Evolutionary conservation across 2,329 filamentous ascomycete species (phyloP), one percentile per base, ranked within the genome.

Genomic region (Apiospora kogelbergensis): DNA sequence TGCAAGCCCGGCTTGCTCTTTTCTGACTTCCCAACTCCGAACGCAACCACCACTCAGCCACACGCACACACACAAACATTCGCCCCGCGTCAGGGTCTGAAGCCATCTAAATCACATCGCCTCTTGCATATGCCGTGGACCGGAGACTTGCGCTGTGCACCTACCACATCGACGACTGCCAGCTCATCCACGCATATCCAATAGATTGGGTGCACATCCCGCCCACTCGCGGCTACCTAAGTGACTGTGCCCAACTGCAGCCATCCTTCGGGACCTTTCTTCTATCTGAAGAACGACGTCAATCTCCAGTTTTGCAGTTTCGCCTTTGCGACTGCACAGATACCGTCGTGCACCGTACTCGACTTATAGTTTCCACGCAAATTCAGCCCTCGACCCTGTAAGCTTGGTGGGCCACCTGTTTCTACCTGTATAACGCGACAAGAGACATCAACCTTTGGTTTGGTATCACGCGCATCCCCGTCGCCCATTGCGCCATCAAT

Each of bases 101-200:
- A 60, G 53, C 53, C 6, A 60, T 60, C 53, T 60, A 60, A 60
- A 65, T 44, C 41, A 65, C 63, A 65, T 65, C 63, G 53, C 53
- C 63, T 65, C 65, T 82, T 86, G 86, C 87, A 89, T 87, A 85
- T 86, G 85, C 84, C 82, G 84, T 84, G 82, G 83, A 83, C 82
- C 82, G 80, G 82, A 83, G 82, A 82, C 83, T 82, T 83, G 81
- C 84, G 81, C 81, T 81, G 82, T 83, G 81, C 81, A 83, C 81
- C 80, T 83, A 82, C 81, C 80, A 85, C 80, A 81, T 83, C 80
- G 79, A 80, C 77, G 76, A 81, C 76, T 89, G 87, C 87, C 87
- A 89, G 84, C 88, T 84, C 88, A 89, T 86, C 83, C 81, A 82
- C 86, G 81, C 85, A 86, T 85, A 84, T 82, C 84, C 82, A 86